Evolutionary conservation across 306 rosid genomes (phyloP), one percentile per base, ranked within the genome.

Genomic region (Sechiopsis laciniata): DNA sequence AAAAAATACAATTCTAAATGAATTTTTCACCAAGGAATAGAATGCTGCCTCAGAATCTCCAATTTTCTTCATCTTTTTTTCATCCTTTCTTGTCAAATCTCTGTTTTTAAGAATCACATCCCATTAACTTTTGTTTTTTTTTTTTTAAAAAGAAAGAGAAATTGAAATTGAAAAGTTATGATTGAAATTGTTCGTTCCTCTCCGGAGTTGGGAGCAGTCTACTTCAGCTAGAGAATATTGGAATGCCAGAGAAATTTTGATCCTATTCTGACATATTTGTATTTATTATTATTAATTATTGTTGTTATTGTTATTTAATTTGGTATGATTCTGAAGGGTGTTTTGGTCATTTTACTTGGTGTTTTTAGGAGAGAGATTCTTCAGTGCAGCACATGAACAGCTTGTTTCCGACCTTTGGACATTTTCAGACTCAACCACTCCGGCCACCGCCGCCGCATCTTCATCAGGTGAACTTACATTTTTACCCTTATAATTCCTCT

Each of bases 381-480:
- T 83, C 98, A 55, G 79, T 81, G 79, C 94, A 86, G 79, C 94
- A 86, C 2, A 83, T 88, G 86, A 76, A 80, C 5, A 88, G 73
- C 55, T 71, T 94, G 84, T 91, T 91, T 79, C 82, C 95, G 13
- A 74, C 84, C 46, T 91, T 89, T 80, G 95, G 96, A 75, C 92
- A 83, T 16, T 52, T 91, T 76, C 92, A 91, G 55, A 78, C 52
- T 73, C 94, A 80, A 20, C 69, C 90, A n/a, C 48, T 88, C 45
- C 91, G 96, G 42, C 87, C 94, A 77, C 75, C 86, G 19, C 83
- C 86, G 11, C 87, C 96, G 48, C 97, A 85, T 17, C 93, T 84
- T 6, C 94, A 80, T 63, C 98, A 90, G 96, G 98, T 90, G 60
- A 70, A 20, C 21, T 21, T 50, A 56, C 16, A 8, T 0, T 71